Evolutionary conservation across 345 rosid genomes (phyloP).

Genomic region (Eucalyptus regnans): DNA sequence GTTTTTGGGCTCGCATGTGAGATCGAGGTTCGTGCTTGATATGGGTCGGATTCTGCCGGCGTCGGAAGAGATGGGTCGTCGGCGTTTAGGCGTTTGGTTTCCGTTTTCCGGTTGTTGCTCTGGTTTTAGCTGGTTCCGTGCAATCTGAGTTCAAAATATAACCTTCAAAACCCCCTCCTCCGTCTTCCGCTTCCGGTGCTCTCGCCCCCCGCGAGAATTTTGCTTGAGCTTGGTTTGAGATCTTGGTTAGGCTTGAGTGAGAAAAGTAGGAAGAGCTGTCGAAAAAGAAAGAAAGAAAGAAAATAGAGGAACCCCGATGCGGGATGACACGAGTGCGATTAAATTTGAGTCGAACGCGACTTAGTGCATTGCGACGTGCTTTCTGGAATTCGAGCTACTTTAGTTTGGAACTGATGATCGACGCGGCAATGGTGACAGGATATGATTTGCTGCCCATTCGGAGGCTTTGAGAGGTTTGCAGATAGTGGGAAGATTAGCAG

Average conservation of each 20-base stretch:
- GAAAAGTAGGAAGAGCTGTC: neutral
- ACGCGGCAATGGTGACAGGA: neutral
- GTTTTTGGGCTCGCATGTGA: neutral
- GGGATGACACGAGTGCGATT: neutral
- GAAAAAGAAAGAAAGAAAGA: neutral
- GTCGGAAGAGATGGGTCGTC: neutral
- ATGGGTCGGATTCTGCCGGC: neutral
- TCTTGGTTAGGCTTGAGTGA: neutral
- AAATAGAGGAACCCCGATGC: neutral
- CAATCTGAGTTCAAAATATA: neutral
- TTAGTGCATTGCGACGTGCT: neutral
- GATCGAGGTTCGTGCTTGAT: neutral
- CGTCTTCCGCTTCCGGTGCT: neutral
- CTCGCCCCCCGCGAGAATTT: neutral
- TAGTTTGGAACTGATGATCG: neutral
- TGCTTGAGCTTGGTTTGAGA: neutral
- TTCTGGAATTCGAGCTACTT: neutral
- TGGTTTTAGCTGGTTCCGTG: neutral
- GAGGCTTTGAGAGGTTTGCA: neutral
- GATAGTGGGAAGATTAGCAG: neutral
- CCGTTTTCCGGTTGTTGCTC: neutral
- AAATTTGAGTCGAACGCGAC: neutral
- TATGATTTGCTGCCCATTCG: neutral
- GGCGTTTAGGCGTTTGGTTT: neutral
- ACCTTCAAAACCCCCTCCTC: neutral